Conservation (phyloP, 768 basidiomycete genomes). For the Cystofilobasidium bisporidii region DNA sequence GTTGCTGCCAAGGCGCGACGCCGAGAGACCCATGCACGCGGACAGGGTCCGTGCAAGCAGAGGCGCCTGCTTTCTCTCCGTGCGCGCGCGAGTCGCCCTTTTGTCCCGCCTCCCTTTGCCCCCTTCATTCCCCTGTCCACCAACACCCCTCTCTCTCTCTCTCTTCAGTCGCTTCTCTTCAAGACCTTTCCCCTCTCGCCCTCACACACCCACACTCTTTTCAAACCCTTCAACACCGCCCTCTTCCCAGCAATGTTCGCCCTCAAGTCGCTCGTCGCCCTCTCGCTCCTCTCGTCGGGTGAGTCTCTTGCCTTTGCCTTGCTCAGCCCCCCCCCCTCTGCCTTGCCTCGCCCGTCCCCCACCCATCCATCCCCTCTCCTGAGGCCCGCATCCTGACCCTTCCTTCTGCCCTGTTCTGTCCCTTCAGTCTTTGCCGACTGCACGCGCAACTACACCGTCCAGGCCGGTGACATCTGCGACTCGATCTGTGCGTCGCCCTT, state of each 20-base stretch:
- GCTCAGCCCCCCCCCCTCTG: conserved; percentile 4
- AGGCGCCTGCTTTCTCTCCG: no score
- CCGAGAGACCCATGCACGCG: no score
- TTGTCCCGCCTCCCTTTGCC: no score
- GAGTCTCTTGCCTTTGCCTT: not conserved
- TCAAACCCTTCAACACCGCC: no score
- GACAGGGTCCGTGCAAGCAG: no score
- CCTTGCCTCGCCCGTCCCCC: not conserved
- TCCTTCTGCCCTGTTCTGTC: not conserved
- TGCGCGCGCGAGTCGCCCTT: no score
- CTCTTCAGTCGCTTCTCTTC: no score
- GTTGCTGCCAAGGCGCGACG: no score
- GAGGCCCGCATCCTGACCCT: no score
- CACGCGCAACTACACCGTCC: conserved; percentile 27
- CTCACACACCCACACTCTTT: not conserved
- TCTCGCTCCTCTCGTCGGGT: conserved; percentile 9
- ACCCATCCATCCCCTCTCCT: no score
- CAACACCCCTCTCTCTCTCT: no score
- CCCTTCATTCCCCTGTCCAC: no score
- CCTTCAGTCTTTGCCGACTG: conserved; percentile 15
- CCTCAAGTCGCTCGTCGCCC: conserved; percentile 6
- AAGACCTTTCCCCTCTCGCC: not conserved
- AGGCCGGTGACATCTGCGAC: conserved; percentile 28
- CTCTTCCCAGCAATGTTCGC: not conserved
- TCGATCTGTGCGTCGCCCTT: conserved; percentile 22